Percentiles rank a stretch among this genome's conserved stretches.
Evolutionary conservation across 2,329 filamentous ascomycete species (phyloP).

Genomic region (Beauveria caledonica): DNA sequence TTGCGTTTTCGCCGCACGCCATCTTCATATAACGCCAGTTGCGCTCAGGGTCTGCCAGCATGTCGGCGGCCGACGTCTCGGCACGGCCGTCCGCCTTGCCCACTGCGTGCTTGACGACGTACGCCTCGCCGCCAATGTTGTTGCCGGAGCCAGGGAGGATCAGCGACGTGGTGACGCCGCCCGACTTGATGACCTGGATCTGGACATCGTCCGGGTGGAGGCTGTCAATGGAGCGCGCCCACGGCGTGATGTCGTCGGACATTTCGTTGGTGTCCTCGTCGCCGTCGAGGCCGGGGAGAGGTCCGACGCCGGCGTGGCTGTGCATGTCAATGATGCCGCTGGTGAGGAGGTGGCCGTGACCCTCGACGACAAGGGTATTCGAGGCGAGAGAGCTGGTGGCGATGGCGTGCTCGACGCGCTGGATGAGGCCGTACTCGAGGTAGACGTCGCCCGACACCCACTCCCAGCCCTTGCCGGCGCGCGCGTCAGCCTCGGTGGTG

Average conservation of each 20-base stretch:
- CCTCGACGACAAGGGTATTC: conserved; percentile 46
- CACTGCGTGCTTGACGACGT: conserved; percentile 59
- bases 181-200: conserved; percentile 61
- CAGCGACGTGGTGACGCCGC: conserved; percentile 62
- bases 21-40: conserved; percentile 69
- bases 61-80: conserved; percentile 54
- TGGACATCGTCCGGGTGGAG: conserved; percentile 56
- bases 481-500: conserved; percentile 42
- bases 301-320: conserved; percentile 53
- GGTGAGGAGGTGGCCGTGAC: conserved; percentile 53
- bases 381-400: conserved; percentile 32
- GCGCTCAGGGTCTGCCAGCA: conserved; percentile 58
- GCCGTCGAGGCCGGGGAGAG: conserved; percentile 46
- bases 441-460: conserved; percentile 56
- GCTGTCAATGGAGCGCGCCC: conserved; percentile 57
- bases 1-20: conserved; percentile 66
- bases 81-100: conserved; percentile 50
- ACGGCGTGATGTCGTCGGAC: conserved; percentile 57
- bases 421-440: conserved; percentile 53
- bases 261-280: conserved; percentile 56
- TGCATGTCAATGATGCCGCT: conserved; percentile 66
- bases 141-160: conserved; percentile 62
- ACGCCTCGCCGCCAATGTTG: conserved; percentile 66
- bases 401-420: conserved; percentile 40
- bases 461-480: conserved; percentile 48